A percentile compares a stretch with the other conserved stretches of the same genome.
Conservation (phyloP, 257 asterid genomes). For the Linderniella brevidens region DNA sequence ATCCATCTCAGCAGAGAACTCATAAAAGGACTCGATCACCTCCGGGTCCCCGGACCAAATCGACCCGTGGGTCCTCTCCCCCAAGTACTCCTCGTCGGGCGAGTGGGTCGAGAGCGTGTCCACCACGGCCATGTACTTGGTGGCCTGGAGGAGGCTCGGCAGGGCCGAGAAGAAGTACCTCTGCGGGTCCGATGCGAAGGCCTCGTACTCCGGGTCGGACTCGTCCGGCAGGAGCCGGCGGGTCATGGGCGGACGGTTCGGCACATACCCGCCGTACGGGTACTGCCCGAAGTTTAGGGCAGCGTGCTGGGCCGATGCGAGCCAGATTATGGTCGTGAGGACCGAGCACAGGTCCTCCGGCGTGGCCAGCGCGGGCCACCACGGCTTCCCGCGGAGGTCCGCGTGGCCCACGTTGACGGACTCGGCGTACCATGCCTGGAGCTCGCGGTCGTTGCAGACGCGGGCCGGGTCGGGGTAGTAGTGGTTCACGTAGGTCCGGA, state of each 20-base stretch:
- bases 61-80: constrained; percentile 65
- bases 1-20: constrained; percentile 48
- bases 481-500: constrained; percentile 34
- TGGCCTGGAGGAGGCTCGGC: constrained; percentile 81
- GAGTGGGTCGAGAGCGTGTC: constrained; percentile 88
- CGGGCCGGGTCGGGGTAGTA: constrained; percentile 48
- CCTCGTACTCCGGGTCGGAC: constrained; percentile 49
- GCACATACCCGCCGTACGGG: constrained; percentile 92
- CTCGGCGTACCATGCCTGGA: constrained; percentile 96
- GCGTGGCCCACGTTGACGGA: constrained; percentile 81
- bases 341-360: constrained; percentile 55
- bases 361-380: constrained; percentile 88
- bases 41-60: constrained; percentile 76
- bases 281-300: constrained; percentile 91
- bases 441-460: constrained; percentile 64
- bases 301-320: constrained; percentile 89
- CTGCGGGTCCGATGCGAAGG: constrained; percentile 60
- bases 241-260: constrained; percentile 87
- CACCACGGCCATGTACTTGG: constrained; percentile 91
- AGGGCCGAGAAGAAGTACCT: constrained; percentile 57
- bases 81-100: constrained; percentile 81
- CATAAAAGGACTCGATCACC: constrained; percentile 42
- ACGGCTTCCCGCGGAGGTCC: constrained; percentile 46
- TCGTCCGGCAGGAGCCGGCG: constrained; percentile 66
- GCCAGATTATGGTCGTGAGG: constrained; percentile 82